phyloP scores from a whole-genome alignment of 2,329 filamentous ascomycete genomes.

The Fusarium lyarnte region DNA sequence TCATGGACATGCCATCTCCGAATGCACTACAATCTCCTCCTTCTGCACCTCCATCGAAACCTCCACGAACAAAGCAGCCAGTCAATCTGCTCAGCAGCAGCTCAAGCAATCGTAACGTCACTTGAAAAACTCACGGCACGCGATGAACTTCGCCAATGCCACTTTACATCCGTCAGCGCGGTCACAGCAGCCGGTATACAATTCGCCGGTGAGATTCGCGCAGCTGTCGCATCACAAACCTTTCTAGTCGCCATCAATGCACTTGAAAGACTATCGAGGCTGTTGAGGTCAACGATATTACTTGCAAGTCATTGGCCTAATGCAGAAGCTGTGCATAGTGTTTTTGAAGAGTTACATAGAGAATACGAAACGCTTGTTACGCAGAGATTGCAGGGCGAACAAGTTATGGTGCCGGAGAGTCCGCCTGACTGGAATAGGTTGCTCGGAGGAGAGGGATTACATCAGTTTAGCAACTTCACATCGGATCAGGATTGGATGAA shows the following conservation, averaged over 20 bases:
- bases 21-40: conserved; percentile 41
- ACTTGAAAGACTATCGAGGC: conserved; percentile 27
- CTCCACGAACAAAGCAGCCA: conserved; percentile 27
- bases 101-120: conserved; percentile 37
- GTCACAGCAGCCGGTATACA: conserved; percentile 40
- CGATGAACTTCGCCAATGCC: conserved; percentile 36
- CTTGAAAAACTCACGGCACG: conserved; percentile 35
- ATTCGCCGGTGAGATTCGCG: conserved; percentile 37
- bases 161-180: conserved; percentile 40
- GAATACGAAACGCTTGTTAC: conserved; percentile 40
- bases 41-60: conserved; percentile 39
- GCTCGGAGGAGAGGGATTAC: conserved; percentile 30
- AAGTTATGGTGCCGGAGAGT: conserved; percentile 38
- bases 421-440: conserved; percentile 40
- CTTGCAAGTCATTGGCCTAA: conserved; percentile 39
- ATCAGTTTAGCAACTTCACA: conserved; percentile 26
- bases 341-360: conserved; percentile 39
- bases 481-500: conserved; percentile 42
- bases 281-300: conserved; percentile 27
- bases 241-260: conserved; percentile 39
- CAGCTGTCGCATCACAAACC: conserved; percentile 25
- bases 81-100: conserved; percentile 40
- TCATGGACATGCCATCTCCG: conserved; percentile 37
- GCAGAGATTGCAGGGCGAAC: conserved; percentile 37
- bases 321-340: conserved; percentile 40